Evolutionary conservation across 169 alveolate genomes (phyloP), one percentile per base, ranked within the genome.

Genomic region (Babesia sp.): DNA sequence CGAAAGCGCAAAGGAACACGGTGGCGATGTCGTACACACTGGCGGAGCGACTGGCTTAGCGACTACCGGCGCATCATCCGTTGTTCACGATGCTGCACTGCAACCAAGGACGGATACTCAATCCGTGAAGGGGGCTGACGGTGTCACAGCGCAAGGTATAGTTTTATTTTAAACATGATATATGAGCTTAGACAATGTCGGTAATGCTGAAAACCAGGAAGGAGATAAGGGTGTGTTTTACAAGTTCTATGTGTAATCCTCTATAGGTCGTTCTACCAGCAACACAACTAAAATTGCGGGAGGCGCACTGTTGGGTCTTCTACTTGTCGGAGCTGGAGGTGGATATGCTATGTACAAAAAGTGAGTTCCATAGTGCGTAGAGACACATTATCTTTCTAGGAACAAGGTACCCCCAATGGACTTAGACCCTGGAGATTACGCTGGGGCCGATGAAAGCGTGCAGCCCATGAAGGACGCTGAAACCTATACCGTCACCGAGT

Each of bases 231-330:
- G 69, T 24, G 48, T 33, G 56, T 61, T 20, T 20, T 9, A 9
- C 18, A 42, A 45, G 12, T 29, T 14, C 8, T 24, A 24, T 28
- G 31, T 31, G 18, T 26, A 26, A 24, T 33, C 31, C 22, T 26
- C 28, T 48, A 36, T 68, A 74, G 76, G 71, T 12, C 29, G 66
- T 24, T 36, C 42, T 57, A 55, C 50, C 54, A 58, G 80, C 64
- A 54, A 37, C 29, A 63, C 69, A 16, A 56, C 84, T n/a, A 81
- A 73, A 80, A 81, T 81, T 45, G 89, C 89, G 26, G 89, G 89
- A 28, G 89, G 89, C 33, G 50, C 67, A 3, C 22, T 73, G 24
- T 44, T 42, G n/a, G 84, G 71, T 2, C 74, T 72, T 26, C 58
- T 72, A 28, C 69, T 81, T 28, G 69, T 81, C 3, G 89, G 85